Conservation (phyloP, 805 yeast genomes). For the Candida ortonii region DNA sequence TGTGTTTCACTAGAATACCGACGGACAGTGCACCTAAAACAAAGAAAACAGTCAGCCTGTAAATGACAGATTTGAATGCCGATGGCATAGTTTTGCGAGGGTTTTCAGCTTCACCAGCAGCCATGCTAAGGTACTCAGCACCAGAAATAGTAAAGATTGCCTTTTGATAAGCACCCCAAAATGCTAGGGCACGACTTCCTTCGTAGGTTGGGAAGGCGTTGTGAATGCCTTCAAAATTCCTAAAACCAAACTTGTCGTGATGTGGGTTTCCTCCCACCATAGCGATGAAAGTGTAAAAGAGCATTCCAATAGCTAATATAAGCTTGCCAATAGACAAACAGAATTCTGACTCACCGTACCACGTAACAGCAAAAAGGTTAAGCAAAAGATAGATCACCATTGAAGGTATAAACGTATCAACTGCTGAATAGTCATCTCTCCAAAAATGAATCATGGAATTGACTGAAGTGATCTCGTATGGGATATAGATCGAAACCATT, state of each 20-base stretch:
- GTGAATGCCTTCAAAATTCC: constrained; percentile 23
- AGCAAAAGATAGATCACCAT: constrained; percentile 59
- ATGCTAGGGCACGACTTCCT: constrained; percentile 61
- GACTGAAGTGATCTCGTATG: constrained; percentile 80
- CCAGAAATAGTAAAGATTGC: constrained; percentile 78
- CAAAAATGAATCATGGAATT: constrained; percentile 77
- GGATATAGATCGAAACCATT: constrained; percentile 72
- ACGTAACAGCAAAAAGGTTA: constrained; percentile 68
- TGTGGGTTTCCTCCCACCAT: constrained; percentile 88
- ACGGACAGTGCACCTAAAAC: constrained; percentile 74
- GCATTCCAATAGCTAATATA: constrained; percentile 68
- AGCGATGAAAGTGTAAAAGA: constrained; percentile 70
- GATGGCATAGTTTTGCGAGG: constrained; percentile 64
- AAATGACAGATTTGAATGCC: constrained; percentile 74
- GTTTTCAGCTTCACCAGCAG: constrained; percentile 74
- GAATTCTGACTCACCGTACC: constrained; percentile 82
- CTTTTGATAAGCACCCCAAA: constrained; percentile 61
- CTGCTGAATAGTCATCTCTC: constrained; percentile 75
- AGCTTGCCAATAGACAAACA: constrained; percentile 75
- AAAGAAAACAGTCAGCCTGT: constrained; percentile 64
- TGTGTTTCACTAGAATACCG: constrained; percentile 70
- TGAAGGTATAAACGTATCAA: constrained; percentile 64
- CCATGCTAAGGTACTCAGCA: constrained; percentile 81
- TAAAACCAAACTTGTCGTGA: constrained; percentile 40
- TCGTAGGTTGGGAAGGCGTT: constrained; percentile 53